Evolutionary conservation across 768 basidiomycete species (phyloP).

Genomic region (Boletus reticulatus): DNA sequence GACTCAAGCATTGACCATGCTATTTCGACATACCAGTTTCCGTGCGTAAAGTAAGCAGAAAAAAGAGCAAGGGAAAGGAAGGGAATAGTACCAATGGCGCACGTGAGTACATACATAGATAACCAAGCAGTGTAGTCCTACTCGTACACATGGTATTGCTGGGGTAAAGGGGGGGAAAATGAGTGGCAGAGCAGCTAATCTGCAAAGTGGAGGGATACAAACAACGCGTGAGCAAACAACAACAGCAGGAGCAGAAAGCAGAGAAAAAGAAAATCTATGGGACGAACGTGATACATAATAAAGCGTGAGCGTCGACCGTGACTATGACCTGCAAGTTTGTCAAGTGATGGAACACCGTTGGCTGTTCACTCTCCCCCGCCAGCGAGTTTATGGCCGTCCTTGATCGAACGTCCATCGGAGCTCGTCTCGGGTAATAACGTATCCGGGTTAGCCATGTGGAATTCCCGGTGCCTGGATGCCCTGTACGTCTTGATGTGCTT

Average conservation of each 20-base stretch:
- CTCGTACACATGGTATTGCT: no score
- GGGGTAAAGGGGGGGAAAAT: background rate
- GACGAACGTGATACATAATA: conserved; percentile 5
- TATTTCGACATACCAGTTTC: no score
- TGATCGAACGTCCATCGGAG: conserved; percentile 58
- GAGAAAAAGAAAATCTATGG: conserved; percentile 13
- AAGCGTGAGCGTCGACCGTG: background rate
- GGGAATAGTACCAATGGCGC: no score
- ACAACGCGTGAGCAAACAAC: conserved; percentile 11
- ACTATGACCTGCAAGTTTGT: background rate
- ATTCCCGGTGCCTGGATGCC: conserved; percentile 68
- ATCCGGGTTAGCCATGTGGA: conserved; percentile 53
- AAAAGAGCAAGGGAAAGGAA: no score
- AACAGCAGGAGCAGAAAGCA: conserved; percentile 11
- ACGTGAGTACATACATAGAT: no score
- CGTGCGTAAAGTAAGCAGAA: no score
- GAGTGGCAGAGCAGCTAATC: background rate
- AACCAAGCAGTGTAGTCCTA: no score
- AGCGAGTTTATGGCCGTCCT: conserved; percentile 87
- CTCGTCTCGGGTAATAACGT: conserved; percentile 41
- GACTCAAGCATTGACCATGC: no score
- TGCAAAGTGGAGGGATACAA: conserved; percentile 5
- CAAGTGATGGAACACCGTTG: no score
- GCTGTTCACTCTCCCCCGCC: conserved; percentile 48
- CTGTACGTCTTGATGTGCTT: conserved; percentile 93